These are phyloP conservation scores for Hymenoscyphus infarciens DNA, from an alignment of 2,329 filamentous ascomycete genomes.

Conservation along the genomic window DNA sequence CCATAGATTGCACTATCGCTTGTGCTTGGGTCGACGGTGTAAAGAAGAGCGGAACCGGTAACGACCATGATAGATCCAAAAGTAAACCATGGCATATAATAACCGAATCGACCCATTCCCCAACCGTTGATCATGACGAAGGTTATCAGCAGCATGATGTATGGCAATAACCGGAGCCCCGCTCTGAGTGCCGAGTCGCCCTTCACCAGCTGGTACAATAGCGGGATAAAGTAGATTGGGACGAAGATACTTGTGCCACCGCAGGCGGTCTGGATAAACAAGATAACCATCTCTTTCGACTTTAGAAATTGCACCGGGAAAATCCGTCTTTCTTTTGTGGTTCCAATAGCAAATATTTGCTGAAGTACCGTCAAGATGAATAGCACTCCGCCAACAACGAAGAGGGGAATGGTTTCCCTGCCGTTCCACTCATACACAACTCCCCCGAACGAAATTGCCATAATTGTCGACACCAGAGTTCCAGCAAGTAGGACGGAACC, in stretches of 20 bases:
- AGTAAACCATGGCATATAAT: constrained; percentile 42
- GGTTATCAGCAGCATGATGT: constrained; percentile 39
- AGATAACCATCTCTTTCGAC: constrained; percentile 31
- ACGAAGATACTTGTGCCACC: constrained; percentile 10
- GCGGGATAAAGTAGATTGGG: constrained; percentile 37
- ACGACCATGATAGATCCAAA: constrained; percentile 36
- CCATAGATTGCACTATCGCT: neutral
- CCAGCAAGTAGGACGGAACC: constrained; percentile 27
- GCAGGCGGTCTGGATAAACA: constrained; percentile 35
- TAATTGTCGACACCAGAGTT: constrained; percentile 28
- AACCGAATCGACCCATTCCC: constrained; percentile 36
- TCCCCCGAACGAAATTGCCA: constrained; percentile 32
- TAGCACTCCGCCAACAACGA: constrained; percentile 43
- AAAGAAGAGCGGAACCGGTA: constrained; percentile 38
- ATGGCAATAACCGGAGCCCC: constrained; percentile 39
- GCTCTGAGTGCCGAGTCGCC: constrained; percentile 42
- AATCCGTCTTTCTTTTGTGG: constrained; percentile 11
- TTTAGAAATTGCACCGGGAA: constrained; percentile 15
- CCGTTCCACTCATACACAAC: constrained; percentile 25
- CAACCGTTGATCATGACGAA: constrained; percentile 38
- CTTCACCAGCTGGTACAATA: constrained; percentile 48
- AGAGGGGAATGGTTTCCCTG: constrained; percentile 14
- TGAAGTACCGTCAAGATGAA: constrained; percentile 2
- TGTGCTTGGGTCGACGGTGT: constrained; percentile 12
- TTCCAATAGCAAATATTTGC: constrained; percentile 20